Percentiles rank a stretch among this genome's conserved stretches.
phyloP scores from a whole-genome alignment of 441 rosid species.

The Hura crepitans region DNA sequence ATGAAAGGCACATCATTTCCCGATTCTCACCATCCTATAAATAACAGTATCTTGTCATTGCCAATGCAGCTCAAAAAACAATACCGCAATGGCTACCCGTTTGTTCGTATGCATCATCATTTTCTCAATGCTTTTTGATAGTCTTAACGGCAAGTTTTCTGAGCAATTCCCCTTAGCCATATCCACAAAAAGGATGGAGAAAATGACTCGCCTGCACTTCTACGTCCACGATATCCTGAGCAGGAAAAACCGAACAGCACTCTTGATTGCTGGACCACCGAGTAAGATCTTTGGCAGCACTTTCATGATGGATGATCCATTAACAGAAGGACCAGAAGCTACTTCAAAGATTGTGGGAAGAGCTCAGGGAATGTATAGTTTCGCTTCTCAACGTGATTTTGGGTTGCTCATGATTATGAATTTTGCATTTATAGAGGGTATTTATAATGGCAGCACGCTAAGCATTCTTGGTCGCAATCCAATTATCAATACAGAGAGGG shows the following conservation, averaged over 20 bases:
- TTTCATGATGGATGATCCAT: conserved; percentile 29
- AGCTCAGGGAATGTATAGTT: conserved; percentile 33
- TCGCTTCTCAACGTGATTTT: conserved; percentile 33
- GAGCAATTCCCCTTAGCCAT: conserved; percentile 15
- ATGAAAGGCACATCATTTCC: neutral
- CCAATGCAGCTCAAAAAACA: neutral
- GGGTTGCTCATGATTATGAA: conserved; percentile 34
- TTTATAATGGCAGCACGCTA: conserved; percentile 34
- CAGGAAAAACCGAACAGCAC: conserved; percentile 27
- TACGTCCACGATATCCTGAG: conserved; percentile 34
- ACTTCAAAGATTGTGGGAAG: conserved; percentile 38
- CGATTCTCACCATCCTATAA: conserved; percentile 1
- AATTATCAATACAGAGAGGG: conserved; percentile 27
- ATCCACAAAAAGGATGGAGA: conserved; percentile 20
- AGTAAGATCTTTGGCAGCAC: conserved; percentile 30
- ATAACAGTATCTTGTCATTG: neutral
- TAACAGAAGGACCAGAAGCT: conserved; percentile 37
- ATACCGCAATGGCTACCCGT: conserved; percentile 3
- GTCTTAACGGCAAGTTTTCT: conserved; percentile 12
- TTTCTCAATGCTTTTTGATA: conserved; percentile 5
- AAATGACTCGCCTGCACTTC: conserved; percentile 36
- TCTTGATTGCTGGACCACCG: conserved; percentile 31
- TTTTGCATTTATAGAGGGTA: conserved; percentile 30
- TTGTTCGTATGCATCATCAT: neutral
- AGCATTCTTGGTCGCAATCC: conserved; percentile 34